These are phyloP conservation scores for Tylopilus sp. DNA, from an alignment of 768 basidiomycete genomes.

Conservation along the genomic window DNA sequence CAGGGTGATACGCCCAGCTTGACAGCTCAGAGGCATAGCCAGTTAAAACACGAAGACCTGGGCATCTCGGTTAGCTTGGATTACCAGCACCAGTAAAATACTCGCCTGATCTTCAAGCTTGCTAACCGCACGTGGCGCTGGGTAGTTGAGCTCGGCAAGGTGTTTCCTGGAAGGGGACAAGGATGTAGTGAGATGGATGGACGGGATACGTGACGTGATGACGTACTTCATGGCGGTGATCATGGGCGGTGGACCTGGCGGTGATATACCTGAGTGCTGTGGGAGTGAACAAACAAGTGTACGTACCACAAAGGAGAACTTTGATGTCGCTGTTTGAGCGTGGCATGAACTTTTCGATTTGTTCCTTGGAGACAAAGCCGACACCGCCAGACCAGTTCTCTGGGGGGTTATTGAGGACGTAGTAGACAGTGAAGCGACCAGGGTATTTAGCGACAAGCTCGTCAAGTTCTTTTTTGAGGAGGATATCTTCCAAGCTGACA, in stretches of 20 bases:
- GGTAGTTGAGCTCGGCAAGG: conserved; percentile 83
- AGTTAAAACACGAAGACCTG: conserved; percentile 42
- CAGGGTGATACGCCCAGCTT: not conserved
- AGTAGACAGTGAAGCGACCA: conserved; percentile 73
- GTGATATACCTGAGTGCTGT: not conserved
- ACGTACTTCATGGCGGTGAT: conserved; percentile 74
- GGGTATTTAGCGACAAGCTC: conserved; percentile 61
- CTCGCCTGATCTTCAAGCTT: conserved; percentile 86
- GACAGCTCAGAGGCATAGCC: not conserved
- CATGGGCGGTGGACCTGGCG: conserved; percentile 69
- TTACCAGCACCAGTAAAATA: not conserved
- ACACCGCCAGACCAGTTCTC: conserved; percentile 81
- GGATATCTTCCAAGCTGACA: conserved; percentile 88
- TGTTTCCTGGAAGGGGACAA: conserved; percentile 59
- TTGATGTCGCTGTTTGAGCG: conserved; percentile 63
- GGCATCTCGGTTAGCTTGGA: conserved; percentile 10
- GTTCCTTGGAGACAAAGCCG: conserved; percentile 91
- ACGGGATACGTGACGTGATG: not conserved
- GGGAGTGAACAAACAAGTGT: conserved; percentile 11
- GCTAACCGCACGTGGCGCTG: conserved; percentile 84
- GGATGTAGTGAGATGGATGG: conserved; percentile 1
- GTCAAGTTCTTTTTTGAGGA: conserved; percentile 86
- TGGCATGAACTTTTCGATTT: conserved; percentile 83
- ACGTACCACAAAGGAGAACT: conserved; percentile 82
- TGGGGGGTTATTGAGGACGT: conserved; percentile 95